phyloP scores from a whole-genome alignment of 371 early-diverging fungal species.

The Encephalitozoon cuniculi region DNA sequence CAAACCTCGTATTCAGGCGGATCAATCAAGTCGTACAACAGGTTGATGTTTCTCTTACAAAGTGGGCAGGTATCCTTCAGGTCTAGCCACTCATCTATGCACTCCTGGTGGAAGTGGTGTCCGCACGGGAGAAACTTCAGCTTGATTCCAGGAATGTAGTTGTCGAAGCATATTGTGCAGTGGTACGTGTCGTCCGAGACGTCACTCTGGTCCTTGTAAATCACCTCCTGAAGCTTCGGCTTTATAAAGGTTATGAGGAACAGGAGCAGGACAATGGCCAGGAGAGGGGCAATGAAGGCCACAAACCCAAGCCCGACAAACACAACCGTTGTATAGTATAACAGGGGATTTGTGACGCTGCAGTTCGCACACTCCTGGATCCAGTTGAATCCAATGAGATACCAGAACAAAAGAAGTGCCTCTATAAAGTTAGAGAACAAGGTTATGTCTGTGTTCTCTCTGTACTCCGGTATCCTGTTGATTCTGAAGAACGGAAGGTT shows the following conservation, averaged over 20 bases:
- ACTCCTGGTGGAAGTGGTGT: constrained; percentile 61
- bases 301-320: constrained; percentile 57
- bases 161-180: constrained; percentile 61
- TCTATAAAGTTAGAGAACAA: constrained; percentile 61
- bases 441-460: constrained; percentile 59
- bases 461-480: constrained; percentile 56
- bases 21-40: constrained; percentile 61
- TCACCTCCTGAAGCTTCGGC: constrained; percentile 59
- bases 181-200: constrained; percentile 57
- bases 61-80: constrained; percentile 61
- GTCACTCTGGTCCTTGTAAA: constrained; percentile 50
- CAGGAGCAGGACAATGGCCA: constrained; percentile 60
- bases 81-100: constrained; percentile 63
- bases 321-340: constrained; percentile 58
- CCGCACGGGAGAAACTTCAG: constrained; percentile 61
- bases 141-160: constrained; percentile 49
- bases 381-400: constrained; percentile 62
- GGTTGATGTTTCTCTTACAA: constrained; percentile 61
- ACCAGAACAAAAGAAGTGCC: constrained; percentile 61
- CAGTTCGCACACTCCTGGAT: constrained; percentile 59
- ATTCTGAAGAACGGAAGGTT: constrained; percentile 58
- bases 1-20: constrained; percentile 11
- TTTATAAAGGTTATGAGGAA: constrained; percentile 56
- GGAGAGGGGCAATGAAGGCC: constrained; percentile 58
- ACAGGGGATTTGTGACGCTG: constrained; percentile 48